Evolutionary conservation across 1,139 yeast genomes (phyloP), one percentile per base, ranked within the genome.

Genomic region (Candida sanyaensis): DNA sequence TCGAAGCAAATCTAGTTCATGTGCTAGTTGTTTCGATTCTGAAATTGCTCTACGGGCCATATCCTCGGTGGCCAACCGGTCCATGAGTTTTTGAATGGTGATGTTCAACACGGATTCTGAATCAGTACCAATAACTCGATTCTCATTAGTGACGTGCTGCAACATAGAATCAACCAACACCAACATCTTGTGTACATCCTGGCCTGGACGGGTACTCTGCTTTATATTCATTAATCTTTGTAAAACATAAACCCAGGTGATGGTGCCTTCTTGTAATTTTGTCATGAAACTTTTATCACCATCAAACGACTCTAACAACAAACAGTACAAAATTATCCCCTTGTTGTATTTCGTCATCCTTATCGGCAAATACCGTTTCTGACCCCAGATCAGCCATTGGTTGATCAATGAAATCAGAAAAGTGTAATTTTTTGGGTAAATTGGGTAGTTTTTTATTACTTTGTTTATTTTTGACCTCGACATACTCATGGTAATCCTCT

Each of bases 41-140:
- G 66, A 53, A n/a, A 70, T 58, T 1, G 73, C 73, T 46, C 66
- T 56, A 44, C 67, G 59, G 1, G 75, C 73, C 3, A 65, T 67
- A 37, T 68, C 70, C 48, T 69, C 75, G 0, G 71, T 62, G 9
- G 62, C 55, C 49, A 70, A 52, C 37, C 70, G 55, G 47, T 72
- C 75, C 62, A 71, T 64, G 24, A 70, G 55, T 43, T 70, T 57
- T 47, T 70, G 75, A 11, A 72, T 63, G 1, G 75, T 60, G 41
- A 64, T 61, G 47, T 63, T 66, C 40, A 71, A 56, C 1, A 65
- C 65, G 9, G 69, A 54, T 11, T 57, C 60, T 0, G 69, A 53
- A 44, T 66, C 65, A 2, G 62, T 46, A 1, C 60, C 66, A n/a
- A 60, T 51, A 43, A 56, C 51, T 0, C 62, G 50, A 0, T 68